These are phyloP conservation scores for Poa annua DNA, from an alignment of 176 grass and related monocot species.

Conservation along the genomic window DNA sequence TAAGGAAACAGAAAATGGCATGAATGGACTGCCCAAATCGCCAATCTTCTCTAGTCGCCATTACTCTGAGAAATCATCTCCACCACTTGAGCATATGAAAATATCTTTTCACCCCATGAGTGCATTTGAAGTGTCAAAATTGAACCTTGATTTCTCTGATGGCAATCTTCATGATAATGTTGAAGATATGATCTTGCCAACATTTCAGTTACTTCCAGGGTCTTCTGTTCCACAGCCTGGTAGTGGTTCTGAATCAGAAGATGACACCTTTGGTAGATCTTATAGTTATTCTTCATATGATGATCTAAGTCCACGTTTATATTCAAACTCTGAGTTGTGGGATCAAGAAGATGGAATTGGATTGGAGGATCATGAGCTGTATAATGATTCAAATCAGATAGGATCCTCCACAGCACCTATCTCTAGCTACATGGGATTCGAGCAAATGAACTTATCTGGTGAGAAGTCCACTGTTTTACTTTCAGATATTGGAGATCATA, in stretches of 20 bases:
- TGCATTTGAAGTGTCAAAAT: constrained; percentile 62
- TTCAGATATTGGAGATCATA: constrained; percentile 40
- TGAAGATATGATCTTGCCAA: constrained; percentile 73
- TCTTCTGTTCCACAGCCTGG: constrained; percentile 48
- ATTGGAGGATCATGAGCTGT: constrained; percentile 47
- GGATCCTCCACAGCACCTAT: constrained; percentile 42
- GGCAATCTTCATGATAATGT: constrained; percentile 53
- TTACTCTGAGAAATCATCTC: constrained; percentile 85
- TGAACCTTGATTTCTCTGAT: constrained; percentile 67
- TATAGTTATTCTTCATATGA: constrained; percentile 94
- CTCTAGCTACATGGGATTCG: constrained; percentile 64
- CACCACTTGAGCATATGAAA: constrained; percentile 95
- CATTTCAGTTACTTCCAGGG: constrained; percentile 76
- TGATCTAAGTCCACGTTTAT: constrained; percentile 68
- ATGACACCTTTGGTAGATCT: constrained; percentile 95
- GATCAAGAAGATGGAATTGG: constrained; percentile 68
- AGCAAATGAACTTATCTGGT: constrained; percentile 64
- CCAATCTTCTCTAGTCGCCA: constrained; percentile 48
- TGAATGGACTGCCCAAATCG: constrained; percentile 46
- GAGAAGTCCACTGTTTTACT: constrained; percentile 49
- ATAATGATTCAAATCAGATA: constrained; percentile 49
- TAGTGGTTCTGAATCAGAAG: constrained; percentile 89
- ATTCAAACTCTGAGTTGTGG: constrained; percentile 97
- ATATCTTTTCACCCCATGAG: constrained; percentile 88
- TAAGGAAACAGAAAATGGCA: constrained; percentile 53